Evolutionary conservation across 805 yeast genomes (phyloP).

Genomic region (Yamadazyma phyllophila): DNA sequence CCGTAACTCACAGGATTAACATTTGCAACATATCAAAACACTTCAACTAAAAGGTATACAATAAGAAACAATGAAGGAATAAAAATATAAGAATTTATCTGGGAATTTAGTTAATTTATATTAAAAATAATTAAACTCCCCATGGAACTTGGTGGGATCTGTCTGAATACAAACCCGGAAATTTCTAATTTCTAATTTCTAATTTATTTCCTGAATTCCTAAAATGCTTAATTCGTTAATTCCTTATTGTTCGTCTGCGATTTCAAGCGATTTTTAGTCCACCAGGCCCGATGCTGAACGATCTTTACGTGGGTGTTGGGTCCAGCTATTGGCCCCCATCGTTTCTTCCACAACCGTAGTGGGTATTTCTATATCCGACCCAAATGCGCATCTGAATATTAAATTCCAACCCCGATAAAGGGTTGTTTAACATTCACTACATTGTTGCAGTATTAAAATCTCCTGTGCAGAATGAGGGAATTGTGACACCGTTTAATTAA

Average conservation of each 20-base stretch:
- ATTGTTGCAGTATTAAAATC: neutral
- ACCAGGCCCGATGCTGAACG: no score
- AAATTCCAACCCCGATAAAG: neutral
- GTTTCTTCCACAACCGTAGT: neutral
- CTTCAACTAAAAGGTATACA: neutral
- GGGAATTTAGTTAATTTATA: neutral
- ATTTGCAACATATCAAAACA: no score
- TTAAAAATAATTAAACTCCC: neutral
- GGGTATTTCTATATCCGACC: neutral
- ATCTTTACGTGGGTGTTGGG: no score
- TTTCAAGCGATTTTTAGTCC: neutral
- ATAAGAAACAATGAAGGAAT: neutral
- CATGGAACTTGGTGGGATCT: neutral
- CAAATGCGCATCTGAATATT: neutral
- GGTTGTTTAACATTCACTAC: no score
- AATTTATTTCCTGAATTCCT: neutral
- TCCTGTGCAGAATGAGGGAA: no score
- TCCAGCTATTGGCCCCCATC: no score
- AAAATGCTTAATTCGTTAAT: neutral
- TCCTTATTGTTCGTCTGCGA: neutral
- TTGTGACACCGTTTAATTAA: no score
- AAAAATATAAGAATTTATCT: neutral
- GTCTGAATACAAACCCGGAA: neutral
- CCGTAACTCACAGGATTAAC: no score
- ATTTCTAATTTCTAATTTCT: neutral